These are phyloP conservation scores for Ambrosia trifida DNA, from an alignment of 129 eudicot species.

Conservation along the genomic window DNA sequence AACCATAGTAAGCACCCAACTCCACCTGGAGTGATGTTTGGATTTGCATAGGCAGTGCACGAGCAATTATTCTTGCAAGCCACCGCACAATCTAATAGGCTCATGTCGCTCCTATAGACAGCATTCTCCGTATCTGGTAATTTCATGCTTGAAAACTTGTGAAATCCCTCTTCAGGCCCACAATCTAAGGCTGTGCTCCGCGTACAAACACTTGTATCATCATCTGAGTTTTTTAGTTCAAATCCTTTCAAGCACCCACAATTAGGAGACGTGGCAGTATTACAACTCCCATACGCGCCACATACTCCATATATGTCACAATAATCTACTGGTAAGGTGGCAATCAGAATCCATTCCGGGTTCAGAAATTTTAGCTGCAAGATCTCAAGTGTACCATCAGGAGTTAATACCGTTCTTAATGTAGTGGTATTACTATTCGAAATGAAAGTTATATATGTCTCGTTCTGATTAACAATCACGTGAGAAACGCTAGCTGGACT, in stretches of 20 bases:
- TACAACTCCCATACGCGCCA: slow-evolving; percentile 33
- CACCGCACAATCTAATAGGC: slow-evolving; percentile 18
- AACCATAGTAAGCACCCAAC: slow-evolving; percentile 51
- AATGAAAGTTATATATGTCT: slow-evolving; percentile 11
- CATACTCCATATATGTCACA: slow-evolving; percentile 26
- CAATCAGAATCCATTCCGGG: slow-evolving; percentile 10
- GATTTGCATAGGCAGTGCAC: slow-evolving; percentile 32
- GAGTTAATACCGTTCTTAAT: slow-evolving; percentile 7
- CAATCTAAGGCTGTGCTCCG: slow-evolving; percentile 21
- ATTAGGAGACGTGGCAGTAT: slow-evolving; percentile 6
- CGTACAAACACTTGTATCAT: slow-evolving; percentile 27
- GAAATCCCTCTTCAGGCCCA: slow-evolving; percentile 30
- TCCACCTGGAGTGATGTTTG: slow-evolving; percentile 31
- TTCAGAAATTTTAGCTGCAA: neutral
- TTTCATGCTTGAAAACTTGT: slow-evolving; percentile 20
- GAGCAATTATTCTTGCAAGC: slow-evolving; percentile 32
- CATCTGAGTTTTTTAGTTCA: slow-evolving; percentile 7
- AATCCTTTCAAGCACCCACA: slow-evolving; percentile 43
- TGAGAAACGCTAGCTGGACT: neutral
- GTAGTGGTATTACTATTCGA: neutral
- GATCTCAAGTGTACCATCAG: slow-evolving; percentile 12
- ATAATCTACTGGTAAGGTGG: slow-evolving; percentile 17
- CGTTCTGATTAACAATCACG: slow-evolving; percentile 11
- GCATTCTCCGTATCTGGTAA: slow-evolving; percentile 30
- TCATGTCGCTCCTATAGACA: neutral